Percentiles rank a stretch among this genome's conserved stretches.
Evolutionary conservation across 2,329 filamentous ascomycete species (phyloP).

Genomic region (Paraconiothyrium brasiliense): DNA sequence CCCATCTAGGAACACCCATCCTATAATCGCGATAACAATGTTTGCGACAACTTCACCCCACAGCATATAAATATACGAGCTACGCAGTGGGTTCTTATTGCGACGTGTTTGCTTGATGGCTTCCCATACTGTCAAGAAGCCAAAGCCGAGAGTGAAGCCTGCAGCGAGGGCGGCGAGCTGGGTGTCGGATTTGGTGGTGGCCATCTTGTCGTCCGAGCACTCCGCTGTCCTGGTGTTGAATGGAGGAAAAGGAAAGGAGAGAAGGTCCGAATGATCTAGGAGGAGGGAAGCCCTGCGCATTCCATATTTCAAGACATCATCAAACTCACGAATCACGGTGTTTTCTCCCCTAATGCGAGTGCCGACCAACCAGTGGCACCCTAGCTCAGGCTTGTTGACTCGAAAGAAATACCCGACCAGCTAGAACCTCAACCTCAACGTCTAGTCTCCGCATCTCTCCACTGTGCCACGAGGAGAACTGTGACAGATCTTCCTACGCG

Average conservation of each 20-base stretch:
- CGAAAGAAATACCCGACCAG: background rate
- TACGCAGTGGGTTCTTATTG: slow-evolving; percentile 44
- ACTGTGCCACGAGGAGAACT: background rate
- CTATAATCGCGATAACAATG: slow-evolving; percentile 39
- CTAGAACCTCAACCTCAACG: background rate
- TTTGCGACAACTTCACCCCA: slow-evolving; percentile 46
- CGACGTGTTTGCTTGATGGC: slow-evolving; percentile 47
- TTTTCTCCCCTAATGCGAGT: background rate
- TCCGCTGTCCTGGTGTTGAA: background rate
- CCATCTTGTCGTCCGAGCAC: slow-evolving; percentile 3
- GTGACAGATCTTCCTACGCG: background rate
- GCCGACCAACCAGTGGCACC: background rate
- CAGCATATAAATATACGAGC: slow-evolving; percentile 49
- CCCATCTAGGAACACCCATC: slow-evolving; percentile 44
- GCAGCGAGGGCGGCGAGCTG: slow-evolving; percentile 45
- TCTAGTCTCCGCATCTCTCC: background rate
- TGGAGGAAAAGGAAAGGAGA: background rate
- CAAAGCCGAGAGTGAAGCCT: slow-evolving; percentile 48
- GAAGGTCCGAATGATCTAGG: background rate
- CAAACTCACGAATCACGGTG: background rate
- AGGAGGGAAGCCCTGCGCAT: background rate
- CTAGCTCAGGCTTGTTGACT: background rate
- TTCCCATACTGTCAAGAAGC: slow-evolving; percentile 46
- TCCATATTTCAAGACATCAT: background rate
- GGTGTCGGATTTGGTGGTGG: slow-evolving; percentile 26